A percentile compares a stretch with the other conserved stretches of the same genome.
phyloP scores from a whole-genome alignment of 495 filamentous ascomycete genomes.

The Podospora pseudocomata region DNA sequence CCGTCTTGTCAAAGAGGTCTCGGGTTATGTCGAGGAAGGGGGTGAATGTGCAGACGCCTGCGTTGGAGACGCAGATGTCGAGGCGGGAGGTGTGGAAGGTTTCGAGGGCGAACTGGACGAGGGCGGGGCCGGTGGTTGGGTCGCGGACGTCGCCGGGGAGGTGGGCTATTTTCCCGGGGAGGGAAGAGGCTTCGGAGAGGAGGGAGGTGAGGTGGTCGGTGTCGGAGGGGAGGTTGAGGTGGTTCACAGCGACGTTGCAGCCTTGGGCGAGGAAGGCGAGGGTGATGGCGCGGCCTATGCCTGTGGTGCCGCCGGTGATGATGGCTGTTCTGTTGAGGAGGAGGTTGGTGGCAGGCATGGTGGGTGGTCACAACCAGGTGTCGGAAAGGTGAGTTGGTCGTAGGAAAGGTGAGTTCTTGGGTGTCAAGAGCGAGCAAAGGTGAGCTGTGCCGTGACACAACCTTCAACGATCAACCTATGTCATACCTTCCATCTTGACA shows the following conservation, averaged over 20 bases:
- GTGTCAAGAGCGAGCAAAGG: background rate
- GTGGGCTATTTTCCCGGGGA: constrained; percentile 50
- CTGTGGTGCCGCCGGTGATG: constrained; percentile 72
- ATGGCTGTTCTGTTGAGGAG: constrained; percentile 67
- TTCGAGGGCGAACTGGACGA: constrained; percentile 56
- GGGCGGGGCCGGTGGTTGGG: constrained; percentile 55
- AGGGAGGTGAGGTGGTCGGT: constrained; percentile 52
- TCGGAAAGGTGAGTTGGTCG: background rate
- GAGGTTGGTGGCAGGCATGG: constrained; percentile 48
- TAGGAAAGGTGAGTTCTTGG: background rate
- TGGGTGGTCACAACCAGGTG: background rate
- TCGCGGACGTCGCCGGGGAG: constrained; percentile 64
- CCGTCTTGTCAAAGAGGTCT: constrained; percentile 59
- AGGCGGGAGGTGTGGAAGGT: constrained; percentile 53
- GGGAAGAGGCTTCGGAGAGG: constrained; percentile 48
- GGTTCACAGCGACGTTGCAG: constrained; percentile 66
- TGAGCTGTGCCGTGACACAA: background rate
- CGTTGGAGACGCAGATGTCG: constrained; percentile 85
- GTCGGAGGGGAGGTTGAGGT: constrained; percentile 58
- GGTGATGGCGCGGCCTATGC: constrained; percentile 72
- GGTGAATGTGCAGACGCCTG: constrained; percentile 78
- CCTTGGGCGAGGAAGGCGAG: constrained; percentile 69
- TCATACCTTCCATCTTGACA: background rate
- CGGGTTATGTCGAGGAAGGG: constrained; percentile 70
- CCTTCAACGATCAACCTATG: background rate